phyloP scores from a whole-genome alignment of 2,329 filamentous ascomycete genomes.

The Colletotrichum liriopes region DNA sequence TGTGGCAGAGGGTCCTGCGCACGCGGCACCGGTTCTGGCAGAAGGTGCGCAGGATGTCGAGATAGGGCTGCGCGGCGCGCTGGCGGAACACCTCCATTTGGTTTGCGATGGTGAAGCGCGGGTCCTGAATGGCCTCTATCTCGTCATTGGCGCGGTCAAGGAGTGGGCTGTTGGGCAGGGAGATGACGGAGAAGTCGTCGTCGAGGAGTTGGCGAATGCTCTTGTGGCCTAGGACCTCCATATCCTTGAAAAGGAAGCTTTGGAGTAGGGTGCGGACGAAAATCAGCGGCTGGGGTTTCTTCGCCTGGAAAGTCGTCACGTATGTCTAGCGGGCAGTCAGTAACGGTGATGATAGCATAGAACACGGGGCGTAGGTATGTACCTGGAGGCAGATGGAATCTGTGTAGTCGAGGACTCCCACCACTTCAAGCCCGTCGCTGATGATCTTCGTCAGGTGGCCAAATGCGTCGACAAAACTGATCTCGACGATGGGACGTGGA shows the following conservation, averaged over 20 bases:
- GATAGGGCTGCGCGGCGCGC: conserved; percentile 77
- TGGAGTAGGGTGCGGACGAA: conserved; percentile 88
- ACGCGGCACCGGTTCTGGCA: conserved; percentile 94
- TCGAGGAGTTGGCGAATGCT: conserved; percentile 83
- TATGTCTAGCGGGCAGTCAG: conserved; percentile 71
- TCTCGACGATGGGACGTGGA: conserved; percentile 87
- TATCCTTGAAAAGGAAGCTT: conserved; percentile 81
- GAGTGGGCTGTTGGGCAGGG: conserved; percentile 80
- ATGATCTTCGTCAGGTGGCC: conserved; percentile 79
- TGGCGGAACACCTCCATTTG: conserved; percentile 80
- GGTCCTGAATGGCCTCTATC: conserved; percentile 81
- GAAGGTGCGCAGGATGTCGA: conserved; percentile 86
- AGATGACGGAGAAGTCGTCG: conserved; percentile 83
- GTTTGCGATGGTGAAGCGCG: conserved; percentile 80
- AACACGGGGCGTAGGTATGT: conserved; percentile 31
- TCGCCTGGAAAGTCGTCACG: conserved; percentile 80
- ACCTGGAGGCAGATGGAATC: conserved; percentile 81
- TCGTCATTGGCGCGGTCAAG: conserved; percentile 83
- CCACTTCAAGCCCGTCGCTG: conserved; percentile 79
- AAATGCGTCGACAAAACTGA: conserved; percentile 81
- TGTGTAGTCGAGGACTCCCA: conserved; percentile 77
- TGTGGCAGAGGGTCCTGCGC: conserved; percentile 89
- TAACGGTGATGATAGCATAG: background rate
- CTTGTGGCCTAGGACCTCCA: conserved; percentile 77
- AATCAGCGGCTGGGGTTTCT: conserved; percentile 85